Evolutionary conservation across 495 filamentous ascomycete genomes (phyloP), one percentile per base, ranked within the genome.

Genomic region (Aspergillus olivimuriae): DNA sequence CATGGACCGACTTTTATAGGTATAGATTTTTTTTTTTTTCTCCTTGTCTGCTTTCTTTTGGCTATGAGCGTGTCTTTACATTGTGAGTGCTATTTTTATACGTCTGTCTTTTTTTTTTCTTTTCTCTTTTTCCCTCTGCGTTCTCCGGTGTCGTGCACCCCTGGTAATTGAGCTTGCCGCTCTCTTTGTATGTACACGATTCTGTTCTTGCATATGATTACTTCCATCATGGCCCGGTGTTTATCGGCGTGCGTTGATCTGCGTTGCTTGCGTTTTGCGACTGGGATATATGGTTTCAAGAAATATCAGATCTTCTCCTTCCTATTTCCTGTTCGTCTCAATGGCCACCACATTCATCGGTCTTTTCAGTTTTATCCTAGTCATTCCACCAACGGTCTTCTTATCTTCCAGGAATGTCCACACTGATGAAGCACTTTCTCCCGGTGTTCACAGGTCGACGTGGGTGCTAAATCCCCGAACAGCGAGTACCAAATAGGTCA

Each of bases 21-120:
- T 45, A 53, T 53, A 49, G 50, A 53, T 34, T n/a, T n/a, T n/a
- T n/a, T n/a, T n/a, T n/a, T n/a, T n/a, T n/a, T n/a, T n/a, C n/a
- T n/a, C n/a, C n/a, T n/a, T n/a, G n/a, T n/a, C n/a, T n/a, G n/a
- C n/a, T n/a, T n/a, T n/a, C 43, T 46, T 28, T 39, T 39, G 47
- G 47, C 39, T 41, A 30, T 39, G 28, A 45, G 41, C 47, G 36
- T 50, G 42, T 41, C 41, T 41, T 41, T 50, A 45, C 39, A 41
- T 50, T 34, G 34, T 32, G 31, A 22, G 44, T 31, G 18, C n/a
- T 37, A 28, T 43, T 20, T 30, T 20, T 19, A 10, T 14, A 4
- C 12, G n/a, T n/a, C n/a, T n/a, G n/a, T n/a, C n/a, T n/a, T n/a
- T 26, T 28, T 30, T 33, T 42, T 43, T 36, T 38, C 24, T 32